A percentile compares a stretch with the other conserved stretches of the same genome.
phyloP scores from a whole-genome alignment of 306 rosid genomes.

The Vigna trinervia region DNA sequence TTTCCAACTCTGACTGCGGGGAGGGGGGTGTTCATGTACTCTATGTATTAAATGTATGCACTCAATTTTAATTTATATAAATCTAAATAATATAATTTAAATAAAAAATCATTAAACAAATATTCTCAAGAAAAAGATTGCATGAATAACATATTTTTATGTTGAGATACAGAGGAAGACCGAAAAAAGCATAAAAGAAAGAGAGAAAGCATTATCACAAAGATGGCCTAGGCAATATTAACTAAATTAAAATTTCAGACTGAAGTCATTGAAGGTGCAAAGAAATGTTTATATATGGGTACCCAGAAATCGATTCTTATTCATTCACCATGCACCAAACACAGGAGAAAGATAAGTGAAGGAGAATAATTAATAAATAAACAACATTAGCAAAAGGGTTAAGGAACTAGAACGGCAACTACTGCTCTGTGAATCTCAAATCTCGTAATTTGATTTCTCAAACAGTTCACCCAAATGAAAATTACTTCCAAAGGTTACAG shows the following conservation, averaged over 20 bases:
- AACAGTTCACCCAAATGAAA: background rate
- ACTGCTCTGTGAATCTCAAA: background rate
- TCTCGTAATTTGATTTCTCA: background rate
- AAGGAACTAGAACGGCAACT: background rate
- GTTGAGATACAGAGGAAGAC: background rate
- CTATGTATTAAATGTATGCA: no score
- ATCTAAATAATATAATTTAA: no score
- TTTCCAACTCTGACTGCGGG: no score
- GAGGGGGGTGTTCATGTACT: no score
- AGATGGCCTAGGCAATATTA: background rate
- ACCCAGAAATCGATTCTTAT: background rate
- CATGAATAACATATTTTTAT: no score
- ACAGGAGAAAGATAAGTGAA: background rate
- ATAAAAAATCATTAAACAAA: no score
- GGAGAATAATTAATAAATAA: background rate
- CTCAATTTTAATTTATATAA: no score
- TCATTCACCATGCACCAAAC: background rate
- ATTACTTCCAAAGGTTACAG: background rate
- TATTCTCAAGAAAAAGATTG: no score
- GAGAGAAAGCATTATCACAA: constrained; percentile 19
- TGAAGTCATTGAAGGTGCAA: background rate
- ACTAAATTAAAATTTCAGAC: background rate
- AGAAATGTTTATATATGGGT: constrained; percentile 1
- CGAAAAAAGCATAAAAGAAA: background rate
- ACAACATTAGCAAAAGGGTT: background rate